Evolutionary conservation across 257 asterid genomes (phyloP).

Genomic region (Capsicum baccatum): DNA sequence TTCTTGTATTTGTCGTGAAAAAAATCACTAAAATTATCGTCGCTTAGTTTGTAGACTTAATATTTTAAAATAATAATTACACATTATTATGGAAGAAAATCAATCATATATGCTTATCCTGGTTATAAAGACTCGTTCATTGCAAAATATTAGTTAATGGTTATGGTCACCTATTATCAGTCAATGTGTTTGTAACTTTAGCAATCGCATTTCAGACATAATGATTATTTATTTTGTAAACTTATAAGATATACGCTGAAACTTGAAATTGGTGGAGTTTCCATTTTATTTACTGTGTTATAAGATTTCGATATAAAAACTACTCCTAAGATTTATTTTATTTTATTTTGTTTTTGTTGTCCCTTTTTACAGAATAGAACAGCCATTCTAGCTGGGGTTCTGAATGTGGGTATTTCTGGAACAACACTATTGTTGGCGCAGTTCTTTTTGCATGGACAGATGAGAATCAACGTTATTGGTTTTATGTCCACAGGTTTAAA

Average conservation of each 20-base stretch:
- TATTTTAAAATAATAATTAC: not conserved
- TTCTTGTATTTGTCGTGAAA: not conserved
- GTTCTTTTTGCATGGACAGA: conserved; percentile 44
- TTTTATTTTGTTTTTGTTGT: not conserved
- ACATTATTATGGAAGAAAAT: not conserved
- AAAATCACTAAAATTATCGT: not conserved
- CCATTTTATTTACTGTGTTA: too few species aligned
- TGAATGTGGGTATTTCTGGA: conserved; percentile 57
- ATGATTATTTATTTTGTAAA: not conserved
- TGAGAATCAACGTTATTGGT: conserved; percentile 63
- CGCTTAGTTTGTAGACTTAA: not conserved
- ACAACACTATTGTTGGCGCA: conserved; percentile 43
- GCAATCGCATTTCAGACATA: not conserved
- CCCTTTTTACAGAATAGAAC: conserved; percentile 49
- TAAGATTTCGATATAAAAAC: not conserved
- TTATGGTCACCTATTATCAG: not conserved
- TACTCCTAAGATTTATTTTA: not conserved
- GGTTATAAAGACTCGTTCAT: not conserved
- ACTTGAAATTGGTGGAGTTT: too few species aligned
- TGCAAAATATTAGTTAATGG: not conserved
- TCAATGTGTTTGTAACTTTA: too few species aligned
- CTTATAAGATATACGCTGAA: not conserved
- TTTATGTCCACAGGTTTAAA: conserved; percentile 65
- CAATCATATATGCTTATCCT: not conserved
- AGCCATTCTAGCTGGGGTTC: conserved; percentile 41